phyloP scores from a whole-genome alignment of 2,329 filamentous ascomycete species.

The Verticillium nonalfalfae region DNA sequence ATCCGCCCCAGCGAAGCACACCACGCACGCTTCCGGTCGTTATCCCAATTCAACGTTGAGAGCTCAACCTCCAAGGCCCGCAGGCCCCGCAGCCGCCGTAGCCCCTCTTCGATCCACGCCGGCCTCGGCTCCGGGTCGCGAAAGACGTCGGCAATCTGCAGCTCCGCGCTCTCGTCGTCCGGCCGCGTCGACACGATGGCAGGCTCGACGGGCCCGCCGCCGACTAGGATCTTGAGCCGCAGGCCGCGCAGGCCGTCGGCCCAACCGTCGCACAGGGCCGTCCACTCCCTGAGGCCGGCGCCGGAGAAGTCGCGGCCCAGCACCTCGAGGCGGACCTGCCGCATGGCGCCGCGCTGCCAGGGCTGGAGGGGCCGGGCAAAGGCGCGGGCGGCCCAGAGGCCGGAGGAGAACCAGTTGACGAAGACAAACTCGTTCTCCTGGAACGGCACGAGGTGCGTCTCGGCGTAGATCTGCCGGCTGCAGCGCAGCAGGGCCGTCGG shows the following conservation, averaged over 20 bases:
- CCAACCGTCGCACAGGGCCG: constrained; percentile 27
- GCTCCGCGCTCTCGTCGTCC: constrained; percentile 7
- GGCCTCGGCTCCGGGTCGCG: constrained; percentile 5
- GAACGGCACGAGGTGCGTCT: constrained; percentile 33
- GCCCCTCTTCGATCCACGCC: constrained; percentile 24
- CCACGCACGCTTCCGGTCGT: constrained; percentile 26
- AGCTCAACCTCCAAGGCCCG: constrained; percentile 35
- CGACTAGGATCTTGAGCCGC: constrained; percentile 29
- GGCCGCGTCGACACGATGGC: constrained; percentile 5
- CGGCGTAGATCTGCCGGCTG: constrained; percentile 34
- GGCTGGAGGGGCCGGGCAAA: constrained; percentile 24
- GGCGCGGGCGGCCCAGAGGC: constrained; percentile 30
- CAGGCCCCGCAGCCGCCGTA: constrained; percentile 23
- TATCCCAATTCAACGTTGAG: constrained; percentile 21
- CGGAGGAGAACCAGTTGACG: constrained; percentile 37
- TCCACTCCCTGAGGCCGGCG: constrained; percentile 24
- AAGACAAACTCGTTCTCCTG: constrained; percentile 38
- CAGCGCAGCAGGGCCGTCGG: constrained; percentile 31
- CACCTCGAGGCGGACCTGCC: constrained; percentile 34
- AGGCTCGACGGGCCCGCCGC: constrained; percentile 14
- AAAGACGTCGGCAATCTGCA: constrained; percentile 18
- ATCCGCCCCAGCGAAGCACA: constrained; percentile 21
- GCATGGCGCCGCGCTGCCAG: constrained; percentile 36
- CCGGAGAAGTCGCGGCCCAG: constrained; percentile 27
- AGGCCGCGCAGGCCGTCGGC: constrained; percentile 27